A percentile compares a stretch with the other conserved stretches of the same genome.
phyloP scores from a whole-genome alignment of 352 stramenopile genomes.

The Globisporangium takayamanum region DNA sequence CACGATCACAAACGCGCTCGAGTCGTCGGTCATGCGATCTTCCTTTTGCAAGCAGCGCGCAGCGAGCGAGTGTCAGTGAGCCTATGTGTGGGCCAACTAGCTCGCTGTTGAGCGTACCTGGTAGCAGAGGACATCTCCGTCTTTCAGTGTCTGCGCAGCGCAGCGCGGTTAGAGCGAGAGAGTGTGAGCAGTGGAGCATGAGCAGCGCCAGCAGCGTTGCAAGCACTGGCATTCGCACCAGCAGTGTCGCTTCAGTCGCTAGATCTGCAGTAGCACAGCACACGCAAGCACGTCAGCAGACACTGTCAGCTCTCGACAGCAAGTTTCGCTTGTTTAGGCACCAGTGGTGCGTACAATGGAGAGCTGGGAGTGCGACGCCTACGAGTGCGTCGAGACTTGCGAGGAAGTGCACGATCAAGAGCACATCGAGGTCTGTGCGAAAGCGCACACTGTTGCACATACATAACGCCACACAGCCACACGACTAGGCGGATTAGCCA shows the following conservation, averaged over 20 bases:
- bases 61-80: not conserved
- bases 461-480: not conserved
- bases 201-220: not conserved
- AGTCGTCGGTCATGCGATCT: slow-evolving; percentile 31
- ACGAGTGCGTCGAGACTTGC: slow-evolving; percentile 31
- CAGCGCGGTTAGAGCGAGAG: not conserved
- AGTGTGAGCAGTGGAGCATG: not conserved
- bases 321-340: not conserved
- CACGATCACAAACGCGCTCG: slow-evolving; percentile 42
- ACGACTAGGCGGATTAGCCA: not conserved
- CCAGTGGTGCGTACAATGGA: slow-evolving; percentile 39
- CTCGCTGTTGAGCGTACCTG: slow-evolving; percentile 16
- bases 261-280: slow-evolving; percentile 27
- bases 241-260: slow-evolving; percentile 43
- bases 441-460: slow-evolving; percentile 26
- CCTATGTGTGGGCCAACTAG: not conserved
- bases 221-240: slow-evolving; percentile 18
- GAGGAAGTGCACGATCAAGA: slow-evolving; percentile 48
- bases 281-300: not conserved
- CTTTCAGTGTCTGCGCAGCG: slow-evolving; percentile 32
- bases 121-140: slow-evolving; percentile 67
- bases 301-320: not conserved
- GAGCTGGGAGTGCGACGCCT: slow-evolving; percentile 25
- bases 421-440: slow-evolving; percentile 51
- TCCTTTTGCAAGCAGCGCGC: slow-evolving; percentile 22